Percentiles rank a stretch among this genome's conserved stretches.
These are phyloP conservation scores for Primulina eburnea DNA, from an alignment of 257 asterid genomes.

Conservation along the genomic window DNA sequence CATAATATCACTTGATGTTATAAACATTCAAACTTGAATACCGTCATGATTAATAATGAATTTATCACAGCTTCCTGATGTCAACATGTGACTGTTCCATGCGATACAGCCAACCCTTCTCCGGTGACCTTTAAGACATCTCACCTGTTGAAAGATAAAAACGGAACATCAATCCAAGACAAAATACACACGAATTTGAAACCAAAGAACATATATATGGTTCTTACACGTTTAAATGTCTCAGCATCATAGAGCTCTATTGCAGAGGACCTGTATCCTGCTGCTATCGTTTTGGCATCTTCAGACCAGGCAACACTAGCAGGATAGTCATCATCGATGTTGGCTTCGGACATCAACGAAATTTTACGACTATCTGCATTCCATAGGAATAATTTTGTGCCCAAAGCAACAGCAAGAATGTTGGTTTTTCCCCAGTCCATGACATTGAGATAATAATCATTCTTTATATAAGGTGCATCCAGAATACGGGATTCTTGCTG, in stretches of 20 bases:
- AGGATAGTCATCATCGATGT: conserved; percentile 35
- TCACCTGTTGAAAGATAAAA: conserved; percentile 34
- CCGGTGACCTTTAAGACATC: conserved; percentile 49
- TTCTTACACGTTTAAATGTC: conserved; percentile 53
- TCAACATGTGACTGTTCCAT: conserved; percentile 60
- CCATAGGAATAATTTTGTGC: conserved; percentile 44
- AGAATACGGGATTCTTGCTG: conserved; percentile 46
- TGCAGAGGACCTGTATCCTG: conserved; percentile 42
- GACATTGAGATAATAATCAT: conserved; percentile 57
- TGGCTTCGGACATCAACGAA: conserved; percentile 29
- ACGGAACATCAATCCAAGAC: not conserved
- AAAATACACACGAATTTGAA: conserved; percentile 12
- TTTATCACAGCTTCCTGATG: conserved; percentile 63
- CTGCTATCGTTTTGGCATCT: conserved; percentile 50
- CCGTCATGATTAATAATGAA: conserved; percentile 73
- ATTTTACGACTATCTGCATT: conserved; percentile 31
- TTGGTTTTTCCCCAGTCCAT: conserved; percentile 80
- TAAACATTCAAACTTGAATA: conserved; percentile 24
- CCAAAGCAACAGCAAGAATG: conserved; percentile 60
- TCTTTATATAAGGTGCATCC: conserved; percentile 54
- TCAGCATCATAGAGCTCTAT: conserved; percentile 61
- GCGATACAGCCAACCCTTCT: conserved; percentile 54
- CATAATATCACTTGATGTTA: not conserved
- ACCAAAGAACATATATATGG: not conserved
- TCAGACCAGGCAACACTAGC: conserved; percentile 72